Evolutionary conservation across 352 stramenopile species (phyloP).

Genomic region (Pilasporangium apinafurcum): DNA sequence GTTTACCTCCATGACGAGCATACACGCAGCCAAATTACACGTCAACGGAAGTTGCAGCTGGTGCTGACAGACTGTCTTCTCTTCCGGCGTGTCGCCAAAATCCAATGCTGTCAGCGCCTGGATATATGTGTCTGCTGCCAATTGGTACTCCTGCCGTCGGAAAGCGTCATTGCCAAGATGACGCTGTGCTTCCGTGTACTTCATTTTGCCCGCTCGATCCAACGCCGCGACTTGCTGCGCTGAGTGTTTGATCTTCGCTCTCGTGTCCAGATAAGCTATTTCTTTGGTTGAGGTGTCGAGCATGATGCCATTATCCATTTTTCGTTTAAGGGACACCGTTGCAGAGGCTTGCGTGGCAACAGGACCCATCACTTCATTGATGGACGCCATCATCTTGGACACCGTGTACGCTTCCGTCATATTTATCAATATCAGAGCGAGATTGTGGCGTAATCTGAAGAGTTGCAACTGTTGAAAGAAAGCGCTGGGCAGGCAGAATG

Average conservation of each 20-base stretch:
- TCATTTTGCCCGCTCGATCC: constrained; percentile 18
- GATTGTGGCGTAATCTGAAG: too few relatives aligned
- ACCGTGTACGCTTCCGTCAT: constrained; percentile 72
- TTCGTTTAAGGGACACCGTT: constrained; percentile 62
- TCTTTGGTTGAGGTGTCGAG: constrained; percentile 68
- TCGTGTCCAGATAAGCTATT: constrained; percentile 69
- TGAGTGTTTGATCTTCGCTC: constrained; percentile 70
- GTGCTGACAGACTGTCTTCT: constrained; percentile 36
- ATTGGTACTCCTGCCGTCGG: constrained; percentile 20
- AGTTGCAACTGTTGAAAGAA: too few relatives aligned
- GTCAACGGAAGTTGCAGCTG: constrained; percentile 61
- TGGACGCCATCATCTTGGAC: constrained; percentile 78
- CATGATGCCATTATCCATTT: constrained; percentile 74
- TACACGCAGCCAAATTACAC: constrained; percentile 72
- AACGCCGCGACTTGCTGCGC: constrained; percentile 42
- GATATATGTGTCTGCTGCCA: constrained; percentile 61
- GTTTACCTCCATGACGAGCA: constrained; percentile 59
- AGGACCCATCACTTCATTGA: constrained; percentile 74
- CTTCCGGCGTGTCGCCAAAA: constrained; percentile 28
- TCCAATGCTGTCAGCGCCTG: constrained; percentile 65
- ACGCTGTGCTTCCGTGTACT: constrained; percentile 43
- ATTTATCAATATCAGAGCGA: not conserved
- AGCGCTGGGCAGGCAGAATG: too few relatives aligned
- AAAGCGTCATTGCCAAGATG: constrained; percentile 52
- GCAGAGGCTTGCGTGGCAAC: constrained; percentile 34